Conservation (phyloP, 192 early-diverging fungal genomes). For the Oehlia diaphana region DNA sequence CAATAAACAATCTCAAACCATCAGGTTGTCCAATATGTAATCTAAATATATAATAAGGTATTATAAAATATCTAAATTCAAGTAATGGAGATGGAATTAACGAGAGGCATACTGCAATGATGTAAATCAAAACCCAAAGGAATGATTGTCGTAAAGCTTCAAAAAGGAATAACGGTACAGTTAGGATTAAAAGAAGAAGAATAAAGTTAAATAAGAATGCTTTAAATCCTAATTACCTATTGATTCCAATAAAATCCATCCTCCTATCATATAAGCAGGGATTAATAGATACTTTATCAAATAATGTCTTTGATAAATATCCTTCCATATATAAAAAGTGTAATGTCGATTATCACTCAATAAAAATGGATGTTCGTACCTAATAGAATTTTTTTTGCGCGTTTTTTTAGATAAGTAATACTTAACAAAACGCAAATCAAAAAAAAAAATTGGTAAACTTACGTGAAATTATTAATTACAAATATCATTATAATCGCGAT, state of each 20-base stretch:
- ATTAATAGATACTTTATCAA: slow-evolving; percentile 57
- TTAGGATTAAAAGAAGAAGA: no score
- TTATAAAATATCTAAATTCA: slow-evolving; percentile 95
- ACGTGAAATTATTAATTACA: slow-evolving; percentile 56
- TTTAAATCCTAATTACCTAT: slow-evolving; percentile 44
- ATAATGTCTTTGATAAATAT: slow-evolving; percentile 63
- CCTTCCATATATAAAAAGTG: slow-evolving; percentile 93
- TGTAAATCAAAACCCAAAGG: slow-evolving; percentile 58
- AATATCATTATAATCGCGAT: slow-evolving; percentile 35
- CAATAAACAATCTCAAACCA: slow-evolving; percentile 33
- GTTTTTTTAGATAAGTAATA: neutral
- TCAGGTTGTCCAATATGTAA: slow-evolving; percentile 56
- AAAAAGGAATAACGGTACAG: neutral
- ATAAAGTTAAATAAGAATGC: neutral
- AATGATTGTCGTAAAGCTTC: slow-evolving; percentile 45
- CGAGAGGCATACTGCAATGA: slow-evolving; percentile 53
- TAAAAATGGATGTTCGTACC: slow-evolving; percentile 90
- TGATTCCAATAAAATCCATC: slow-evolving; percentile 39
- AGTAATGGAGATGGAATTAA: slow-evolving; percentile 90
- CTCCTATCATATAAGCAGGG: slow-evolving; percentile 62
- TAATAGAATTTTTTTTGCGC: slow-evolving; percentile 27
- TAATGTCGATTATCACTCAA: slow-evolving; percentile 95
- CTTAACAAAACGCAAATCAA: neutral
- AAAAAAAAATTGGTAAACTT: slow-evolving; percentile 22
- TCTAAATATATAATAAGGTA: slow-evolving; percentile 77